phyloP scores from a whole-genome alignment of 768 basidiomycete species.

The Daedaleopsis nitida region DNA sequence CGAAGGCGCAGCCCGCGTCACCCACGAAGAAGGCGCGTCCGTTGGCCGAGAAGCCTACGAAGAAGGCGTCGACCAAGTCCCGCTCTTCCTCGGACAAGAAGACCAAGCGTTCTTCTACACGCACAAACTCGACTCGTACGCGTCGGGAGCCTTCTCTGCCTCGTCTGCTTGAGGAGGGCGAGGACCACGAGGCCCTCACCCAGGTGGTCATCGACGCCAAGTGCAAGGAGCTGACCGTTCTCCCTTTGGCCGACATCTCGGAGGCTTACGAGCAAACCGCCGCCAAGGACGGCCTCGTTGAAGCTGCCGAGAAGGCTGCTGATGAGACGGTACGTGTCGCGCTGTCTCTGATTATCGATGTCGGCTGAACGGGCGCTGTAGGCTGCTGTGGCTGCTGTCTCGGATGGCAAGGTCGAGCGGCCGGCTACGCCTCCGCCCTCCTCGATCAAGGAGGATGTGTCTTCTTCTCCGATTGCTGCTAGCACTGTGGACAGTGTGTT shows the following conservation, averaged over 20 bases:
- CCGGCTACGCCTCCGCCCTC: constrained; percentile 12
- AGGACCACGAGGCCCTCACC: constrained; percentile 42
- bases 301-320: not conserved
- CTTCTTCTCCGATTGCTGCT: constrained; percentile 33
- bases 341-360: not conserved
- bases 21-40: constrained; percentile 20
- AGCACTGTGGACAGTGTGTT: constrained; percentile 41
- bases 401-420: constrained; percentile 6
- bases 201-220: constrained; percentile 68
- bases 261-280: constrained; percentile 55
- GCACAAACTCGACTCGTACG: constrained; percentile 32
- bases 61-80: constrained; percentile 16
- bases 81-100: constrained; percentile 21
- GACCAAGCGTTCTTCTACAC: constrained; percentile 29
- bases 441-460: constrained; percentile 19
- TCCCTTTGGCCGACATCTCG: constrained; percentile 76
- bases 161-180: constrained; percentile 52
- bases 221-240: constrained; percentile 79
- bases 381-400: constrained; percentile 2
- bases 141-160: constrained; percentile 62
- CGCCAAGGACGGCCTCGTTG: constrained; percentile 16
- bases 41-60: constrained; percentile 22
- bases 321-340: constrained; percentile 1
- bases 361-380: not conserved
- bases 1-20: constrained; percentile 25